Percentiles rank a stretch among this genome's conserved stretches.
Evolutionary conservation across 495 filamentous ascomycete genomes (phyloP).

Genomic region (Parmelia sp.): DNA sequence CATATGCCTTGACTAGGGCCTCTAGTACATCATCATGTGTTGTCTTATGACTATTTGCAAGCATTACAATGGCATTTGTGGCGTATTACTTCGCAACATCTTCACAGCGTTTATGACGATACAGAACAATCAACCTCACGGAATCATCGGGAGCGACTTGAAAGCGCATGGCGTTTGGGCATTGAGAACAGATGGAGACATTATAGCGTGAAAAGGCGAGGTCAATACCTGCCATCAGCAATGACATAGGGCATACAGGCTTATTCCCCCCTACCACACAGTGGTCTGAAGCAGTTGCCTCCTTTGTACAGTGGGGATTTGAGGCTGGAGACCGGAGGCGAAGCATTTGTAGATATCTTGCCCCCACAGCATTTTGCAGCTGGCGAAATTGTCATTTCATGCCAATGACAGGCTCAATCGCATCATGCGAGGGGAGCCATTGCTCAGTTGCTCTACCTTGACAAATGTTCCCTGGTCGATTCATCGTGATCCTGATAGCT

Average conservation of each 20-base stretch:
- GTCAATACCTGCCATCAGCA: slow-evolving; percentile 9
- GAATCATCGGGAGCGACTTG: background rate
- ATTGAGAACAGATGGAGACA: background rate
- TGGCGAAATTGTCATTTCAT: background rate
- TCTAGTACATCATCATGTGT: slow-evolving; percentile 28
- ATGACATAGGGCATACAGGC: slow-evolving; percentile 7
- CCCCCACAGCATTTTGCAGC: background rate
- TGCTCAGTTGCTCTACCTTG: background rate
- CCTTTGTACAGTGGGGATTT: background rate
- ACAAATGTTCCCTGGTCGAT: background rate
- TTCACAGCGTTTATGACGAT: slow-evolving; percentile 4
- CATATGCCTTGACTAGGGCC: slow-evolving; percentile 25
- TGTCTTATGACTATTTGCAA: slow-evolving; percentile 30
- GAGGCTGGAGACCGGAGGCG: background rate
- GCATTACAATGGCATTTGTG: slow-evolving; percentile 19
- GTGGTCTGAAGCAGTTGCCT: background rate
- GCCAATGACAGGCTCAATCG: background rate
- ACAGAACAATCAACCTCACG: background rate
- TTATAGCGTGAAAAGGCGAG: background rate
- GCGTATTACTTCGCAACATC: slow-evolving; percentile 13
- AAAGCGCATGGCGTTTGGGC: slow-evolving; percentile 7
- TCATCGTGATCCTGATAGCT: background rate
- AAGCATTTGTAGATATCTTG: background rate
- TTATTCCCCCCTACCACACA: background rate
- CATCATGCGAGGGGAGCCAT: no score